phyloP scores from a whole-genome alignment of 306 rosid genomes.

The Corylus heterophylla region DNA sequence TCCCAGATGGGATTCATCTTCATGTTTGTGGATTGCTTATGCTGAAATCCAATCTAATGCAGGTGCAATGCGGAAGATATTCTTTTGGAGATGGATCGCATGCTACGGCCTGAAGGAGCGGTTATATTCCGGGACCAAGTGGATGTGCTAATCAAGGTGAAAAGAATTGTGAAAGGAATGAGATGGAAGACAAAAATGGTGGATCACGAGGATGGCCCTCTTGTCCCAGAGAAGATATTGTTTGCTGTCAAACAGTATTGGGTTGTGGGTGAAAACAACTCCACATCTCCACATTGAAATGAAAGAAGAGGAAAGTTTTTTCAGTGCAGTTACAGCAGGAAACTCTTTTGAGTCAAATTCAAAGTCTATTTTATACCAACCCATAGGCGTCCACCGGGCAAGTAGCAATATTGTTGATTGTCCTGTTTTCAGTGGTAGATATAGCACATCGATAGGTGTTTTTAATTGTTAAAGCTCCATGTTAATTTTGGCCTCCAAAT shows the following conservation, averaged over 20 bases:
- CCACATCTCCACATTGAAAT: constrained; percentile 39
- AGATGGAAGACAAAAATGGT: constrained; percentile 72
- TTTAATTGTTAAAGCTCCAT: constrained; percentile 21
- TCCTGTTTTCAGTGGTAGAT: neutral
- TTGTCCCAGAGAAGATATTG: constrained; percentile 61
- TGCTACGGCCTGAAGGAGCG: constrained; percentile 80
- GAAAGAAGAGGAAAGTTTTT: neutral
- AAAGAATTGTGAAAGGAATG: constrained; percentile 64
- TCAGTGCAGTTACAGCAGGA: neutral
- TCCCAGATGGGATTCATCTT: neutral
- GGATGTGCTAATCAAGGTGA: constrained; percentile 52
- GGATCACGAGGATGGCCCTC: constrained; percentile 87
- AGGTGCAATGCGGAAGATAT: constrained; percentile 69
- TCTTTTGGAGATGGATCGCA: constrained; percentile 81
- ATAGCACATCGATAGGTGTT: constrained; percentile 24
- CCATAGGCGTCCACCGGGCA: constrained; percentile 7
- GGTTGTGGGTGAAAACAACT: constrained; percentile 61
- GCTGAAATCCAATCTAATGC: constrained; percentile 25
- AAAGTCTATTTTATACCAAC: neutral
- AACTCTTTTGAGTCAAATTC: constrained; percentile 14
- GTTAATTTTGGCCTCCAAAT: constrained; percentile 14
- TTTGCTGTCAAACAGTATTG: constrained; percentile 79
- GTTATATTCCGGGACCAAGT: constrained; percentile 71
- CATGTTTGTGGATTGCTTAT: neutral
- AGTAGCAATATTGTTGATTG: constrained; percentile 17